Base-by-base conservation (phyloP, 306 rosid species). In the Fragaria iinumae region DNA sequence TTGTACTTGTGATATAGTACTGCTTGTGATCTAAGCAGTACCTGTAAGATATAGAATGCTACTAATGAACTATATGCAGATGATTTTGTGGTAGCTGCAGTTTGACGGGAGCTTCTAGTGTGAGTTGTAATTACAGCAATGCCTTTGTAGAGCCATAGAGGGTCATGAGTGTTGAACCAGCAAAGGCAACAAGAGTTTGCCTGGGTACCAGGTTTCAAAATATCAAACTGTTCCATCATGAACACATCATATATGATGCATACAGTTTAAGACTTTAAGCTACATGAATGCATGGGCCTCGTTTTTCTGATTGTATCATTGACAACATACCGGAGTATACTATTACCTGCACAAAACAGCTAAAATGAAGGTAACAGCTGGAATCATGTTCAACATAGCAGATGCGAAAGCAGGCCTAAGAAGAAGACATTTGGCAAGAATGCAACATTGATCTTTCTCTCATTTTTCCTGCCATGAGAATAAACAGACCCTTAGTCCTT, bases 301-400 rank as follows among this genome's bases (percentile, higher is more conserved):
- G 25, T n/a, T 56, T 57, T 10, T 50, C 11, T 23, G 64, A 57
- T 23, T 18, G 11, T 53, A 7, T 55, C 56, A 17, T 17, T 50
- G n/a, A n/a, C 11, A 11, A 55, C 60, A 57, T 2, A 57, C 16
- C 0, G 11, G 32, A 57, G 6, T 57, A 57, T 57, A 20, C 34
- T 21, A 57, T 23, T 72, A 74, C 86, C 80, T 68, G 77, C 53
- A 78, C 18, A 74, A 12, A 49, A 78, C 77, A 20, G 82, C 82
- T 43, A 69, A 25, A 69, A 69, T 20, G 56, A 69, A 77, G 79
- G 85, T 68, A 21, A 49, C 29, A 20, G 79, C 73, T 53, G 82
- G 79, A 57, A 77, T 39, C 16, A 49, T 20, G 79, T 73, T 82
- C 73, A 43, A 0, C 71, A 73, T 12, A 0, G 82, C 82, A n/a